These are phyloP conservation scores for Trapa incisa DNA, from an alignment of 345 rosid species.

Conservation along the genomic window DNA sequence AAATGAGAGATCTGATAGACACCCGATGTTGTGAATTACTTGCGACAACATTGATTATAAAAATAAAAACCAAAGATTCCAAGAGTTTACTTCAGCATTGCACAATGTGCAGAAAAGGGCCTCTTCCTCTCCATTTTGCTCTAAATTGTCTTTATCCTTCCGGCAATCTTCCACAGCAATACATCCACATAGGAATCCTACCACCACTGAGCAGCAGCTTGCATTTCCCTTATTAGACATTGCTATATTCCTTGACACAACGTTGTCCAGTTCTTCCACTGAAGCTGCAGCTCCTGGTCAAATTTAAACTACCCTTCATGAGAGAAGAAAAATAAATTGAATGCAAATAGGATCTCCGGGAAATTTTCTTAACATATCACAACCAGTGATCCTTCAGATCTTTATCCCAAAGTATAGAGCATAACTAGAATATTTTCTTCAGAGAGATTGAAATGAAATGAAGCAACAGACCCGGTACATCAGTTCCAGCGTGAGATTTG, in stretches of 20 bases:
- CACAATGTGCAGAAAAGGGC: constrained; percentile 82
- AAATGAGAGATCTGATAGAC: neutral
- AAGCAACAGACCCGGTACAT: constrained; percentile 30
- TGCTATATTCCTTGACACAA: constrained; percentile 25
- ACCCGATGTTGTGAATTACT: neutral
- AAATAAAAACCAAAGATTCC: neutral
- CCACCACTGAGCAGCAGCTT: constrained; percentile 35
- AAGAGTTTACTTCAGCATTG: constrained; percentile 63
- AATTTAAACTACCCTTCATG: constrained; percentile 1
- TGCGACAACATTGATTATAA: neutral
- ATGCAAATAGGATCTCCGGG: neutral
- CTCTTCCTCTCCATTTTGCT: constrained; percentile 47
- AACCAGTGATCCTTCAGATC: neutral
- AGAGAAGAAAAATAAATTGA: neutral
- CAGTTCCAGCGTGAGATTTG: constrained; percentile 43
- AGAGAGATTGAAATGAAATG: neutral
- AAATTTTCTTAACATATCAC: neutral
- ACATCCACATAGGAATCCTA: constrained; percentile 51
- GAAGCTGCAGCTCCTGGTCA: constrained; percentile 39
- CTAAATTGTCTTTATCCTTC: constrained; percentile 35
- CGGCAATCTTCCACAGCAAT: constrained; percentile 61
- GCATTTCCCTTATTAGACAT: constrained; percentile 27
- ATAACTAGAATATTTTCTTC: neutral
- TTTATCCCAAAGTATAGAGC: neutral
- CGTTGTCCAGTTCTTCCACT: constrained; percentile 39